Evolutionary conservation across 768 basidiomycete species (phyloP).

Genomic region (Rhizopogon vulgaris): DNA sequence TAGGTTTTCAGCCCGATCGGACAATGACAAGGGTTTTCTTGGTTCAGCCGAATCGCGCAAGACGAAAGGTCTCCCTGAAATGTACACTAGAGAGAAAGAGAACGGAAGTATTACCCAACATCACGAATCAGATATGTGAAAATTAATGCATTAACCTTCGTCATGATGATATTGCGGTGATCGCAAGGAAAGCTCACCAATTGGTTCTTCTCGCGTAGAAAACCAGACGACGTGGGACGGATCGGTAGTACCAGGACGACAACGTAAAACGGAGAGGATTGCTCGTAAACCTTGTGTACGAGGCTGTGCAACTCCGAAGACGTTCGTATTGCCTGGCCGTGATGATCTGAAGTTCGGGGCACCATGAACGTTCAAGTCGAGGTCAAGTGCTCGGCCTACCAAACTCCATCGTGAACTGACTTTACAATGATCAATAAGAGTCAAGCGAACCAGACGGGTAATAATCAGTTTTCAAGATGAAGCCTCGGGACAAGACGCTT

Average conservation of each 20-base stretch:
- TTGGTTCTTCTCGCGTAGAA: slow-evolving; percentile 93
- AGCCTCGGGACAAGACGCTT: slow-evolving; percentile 79
- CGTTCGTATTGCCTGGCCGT: slow-evolving; percentile 71
- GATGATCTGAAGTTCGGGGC: slow-evolving; percentile 94
- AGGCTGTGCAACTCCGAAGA: slow-evolving; percentile 95
- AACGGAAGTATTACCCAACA: slow-evolving; percentile 1
- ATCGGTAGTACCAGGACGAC: slow-evolving; percentile 55
- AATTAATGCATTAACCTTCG: neutral
- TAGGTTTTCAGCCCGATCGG: slow-evolving; percentile 90
- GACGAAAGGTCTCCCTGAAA: slow-evolving; percentile 90
- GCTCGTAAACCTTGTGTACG: slow-evolving; percentile 87
- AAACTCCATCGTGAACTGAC: slow-evolving; percentile 1
- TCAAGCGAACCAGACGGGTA: slow-evolving; percentile 61
- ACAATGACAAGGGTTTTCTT: slow-evolving; percentile 68
- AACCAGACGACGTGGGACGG: slow-evolving; percentile 89
- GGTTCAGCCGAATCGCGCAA: slow-evolving; percentile 84
- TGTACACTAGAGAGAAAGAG: slow-evolving; percentile 52
- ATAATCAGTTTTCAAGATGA: slow-evolving; percentile 92
- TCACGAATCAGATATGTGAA: neutral
- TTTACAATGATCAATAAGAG: neutral
- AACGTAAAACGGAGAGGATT: slow-evolving; percentile 78
- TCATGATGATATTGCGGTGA: neutral
- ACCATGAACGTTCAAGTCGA: slow-evolving; percentile 88
- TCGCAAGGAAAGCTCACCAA: slow-evolving; percentile 47
- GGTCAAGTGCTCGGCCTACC: slow-evolving; percentile 78